phyloP scores from a whole-genome alignment of 1,284 basidiomycete species.

The Microbotryomycetes sp. region DNA sequence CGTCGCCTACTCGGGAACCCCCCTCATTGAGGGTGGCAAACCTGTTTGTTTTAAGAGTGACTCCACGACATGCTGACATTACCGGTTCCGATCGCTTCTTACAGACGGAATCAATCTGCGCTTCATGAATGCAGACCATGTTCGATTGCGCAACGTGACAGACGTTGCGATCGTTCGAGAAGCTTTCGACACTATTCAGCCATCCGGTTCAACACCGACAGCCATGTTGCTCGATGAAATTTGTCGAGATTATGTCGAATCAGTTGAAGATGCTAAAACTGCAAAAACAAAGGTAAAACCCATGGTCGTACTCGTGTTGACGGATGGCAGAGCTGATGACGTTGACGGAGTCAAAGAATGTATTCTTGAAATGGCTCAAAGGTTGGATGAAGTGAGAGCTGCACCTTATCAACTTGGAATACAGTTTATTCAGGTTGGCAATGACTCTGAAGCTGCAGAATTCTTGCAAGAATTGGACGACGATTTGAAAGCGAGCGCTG shows the following conservation, averaged over 20 bases:
- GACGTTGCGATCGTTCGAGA: constrained; percentile 2
- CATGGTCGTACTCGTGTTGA: constrained; percentile 19
- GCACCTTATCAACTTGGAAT: constrained; percentile 33
- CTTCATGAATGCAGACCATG: constrained; percentile 14
- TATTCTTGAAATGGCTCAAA: constrained; percentile 28
- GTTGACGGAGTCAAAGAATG: constrained; percentile 17
- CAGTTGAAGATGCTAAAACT: constrained; percentile 24
- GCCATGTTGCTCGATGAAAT: constrained; percentile 24
- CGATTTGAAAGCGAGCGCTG: constrained; percentile 25
- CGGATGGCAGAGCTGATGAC: constrained; percentile 30
- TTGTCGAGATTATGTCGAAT: constrained; percentile 25
- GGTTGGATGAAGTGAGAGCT: constrained; percentile 25
- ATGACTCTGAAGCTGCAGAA: constrained; percentile 24
- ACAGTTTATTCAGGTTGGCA: constrained; percentile 28
- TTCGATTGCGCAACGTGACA: constrained; percentile 6
- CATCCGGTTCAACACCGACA: constrained; percentile 12
- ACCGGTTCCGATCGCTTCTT: not conserved
- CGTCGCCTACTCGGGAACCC: too few species aligned
- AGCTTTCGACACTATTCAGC: constrained; percentile 8
- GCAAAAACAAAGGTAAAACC: constrained; percentile 20
- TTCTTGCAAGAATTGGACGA: constrained; percentile 33
- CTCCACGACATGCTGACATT: too few species aligned
- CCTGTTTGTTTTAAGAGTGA: too few species aligned
- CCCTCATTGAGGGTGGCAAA: not conserved
- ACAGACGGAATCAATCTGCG: constrained; percentile 14